phyloP scores from a whole-genome alignment of 129 eudicot species.

The Lactuca saligna region DNA sequence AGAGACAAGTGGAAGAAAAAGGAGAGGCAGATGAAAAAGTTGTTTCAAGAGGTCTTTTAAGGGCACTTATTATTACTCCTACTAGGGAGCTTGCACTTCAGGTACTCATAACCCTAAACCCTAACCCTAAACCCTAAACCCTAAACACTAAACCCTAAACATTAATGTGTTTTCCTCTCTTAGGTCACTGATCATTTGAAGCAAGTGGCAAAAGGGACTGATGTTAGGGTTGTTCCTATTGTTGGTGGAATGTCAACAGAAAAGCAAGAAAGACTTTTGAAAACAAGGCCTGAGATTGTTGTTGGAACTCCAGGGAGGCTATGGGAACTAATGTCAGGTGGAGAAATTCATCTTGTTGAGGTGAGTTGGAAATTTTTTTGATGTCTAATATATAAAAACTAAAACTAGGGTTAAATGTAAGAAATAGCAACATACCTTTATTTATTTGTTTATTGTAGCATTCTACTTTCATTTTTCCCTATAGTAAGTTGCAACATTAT shows the following conservation, averaged over 20 bases:
- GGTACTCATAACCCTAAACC: slow-evolving; percentile 39
- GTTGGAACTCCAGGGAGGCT: slow-evolving; percentile 98
- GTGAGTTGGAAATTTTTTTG: slow-evolving; percentile 34
- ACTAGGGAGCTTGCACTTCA: slow-evolving; percentile 97
- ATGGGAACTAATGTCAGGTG: slow-evolving; percentile 99
- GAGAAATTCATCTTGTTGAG: slow-evolving; percentile 89
- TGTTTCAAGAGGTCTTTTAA: slow-evolving; percentile 60
- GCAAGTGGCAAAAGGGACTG: slow-evolving; percentile 63
- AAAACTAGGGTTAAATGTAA: background rate
- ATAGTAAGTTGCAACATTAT: background rate
- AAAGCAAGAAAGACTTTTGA: slow-evolving; percentile 90
- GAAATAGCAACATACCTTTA: background rate
- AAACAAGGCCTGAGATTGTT: slow-evolving; percentile 90
- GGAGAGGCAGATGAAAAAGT: slow-evolving; percentile 50
- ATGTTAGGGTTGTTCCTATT: slow-evolving; percentile 75
- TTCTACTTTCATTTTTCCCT: background rate
- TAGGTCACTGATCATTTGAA: slow-evolving; percentile 95
- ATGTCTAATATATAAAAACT: slow-evolving; percentile 1
- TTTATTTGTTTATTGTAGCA: background rate
- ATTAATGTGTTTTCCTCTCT: background rate
- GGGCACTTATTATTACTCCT: slow-evolving; percentile 92
- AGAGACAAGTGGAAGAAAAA: slow-evolving; percentile 45
- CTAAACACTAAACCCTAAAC: background rate
- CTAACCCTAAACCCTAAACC: background rate
- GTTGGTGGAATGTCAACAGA: slow-evolving; percentile 97